Conservation (phyloP, 1,139 yeast species). For the Wickerhamomyces sp. region DNA sequence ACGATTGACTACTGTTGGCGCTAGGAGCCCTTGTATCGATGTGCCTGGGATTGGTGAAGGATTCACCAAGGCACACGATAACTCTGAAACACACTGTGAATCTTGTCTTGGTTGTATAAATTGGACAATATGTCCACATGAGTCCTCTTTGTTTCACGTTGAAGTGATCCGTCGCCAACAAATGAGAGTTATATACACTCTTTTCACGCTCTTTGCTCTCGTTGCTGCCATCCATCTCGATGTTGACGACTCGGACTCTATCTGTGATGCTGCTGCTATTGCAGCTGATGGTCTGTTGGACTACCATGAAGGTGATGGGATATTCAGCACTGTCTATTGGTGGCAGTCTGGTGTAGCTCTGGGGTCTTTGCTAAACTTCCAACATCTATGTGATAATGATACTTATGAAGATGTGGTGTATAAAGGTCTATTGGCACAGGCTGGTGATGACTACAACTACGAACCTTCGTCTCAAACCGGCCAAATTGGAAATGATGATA, state of each 20-base stretch:
- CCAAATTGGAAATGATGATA: conserved; percentile 90
- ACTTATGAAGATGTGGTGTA: conserved; percentile 53
- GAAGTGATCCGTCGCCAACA: not conserved
- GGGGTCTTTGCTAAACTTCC: conserved; percentile 70
- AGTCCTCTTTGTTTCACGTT: not conserved
- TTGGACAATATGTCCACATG: not conserved
- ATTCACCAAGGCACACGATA: not conserved
- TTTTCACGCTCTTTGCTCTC: not conserved
- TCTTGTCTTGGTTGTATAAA: not conserved
- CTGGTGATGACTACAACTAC: conserved; percentile 62
- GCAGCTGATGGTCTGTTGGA: conserved; percentile 63
- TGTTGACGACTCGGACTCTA: conserved; percentile 23
- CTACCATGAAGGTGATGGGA: conserved; percentile 75
- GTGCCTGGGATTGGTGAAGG: not conserved
- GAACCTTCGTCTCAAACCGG: conserved; percentile 73
- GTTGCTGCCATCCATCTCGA: conserved; percentile 16
- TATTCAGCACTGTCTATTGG: conserved; percentile 81
- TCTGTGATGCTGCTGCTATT: conserved; percentile 49
- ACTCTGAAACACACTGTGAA: not conserved
- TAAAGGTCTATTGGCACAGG: conserved; percentile 58
- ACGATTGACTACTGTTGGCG: no score
- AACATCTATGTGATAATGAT: conserved; percentile 57
- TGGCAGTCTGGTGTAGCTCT: conserved; percentile 93
- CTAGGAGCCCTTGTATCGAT: no score
- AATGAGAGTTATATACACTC: not conserved